Conservation (phyloP, 495 filamentous ascomycete genomes). For the Podospora comata region DNA sequence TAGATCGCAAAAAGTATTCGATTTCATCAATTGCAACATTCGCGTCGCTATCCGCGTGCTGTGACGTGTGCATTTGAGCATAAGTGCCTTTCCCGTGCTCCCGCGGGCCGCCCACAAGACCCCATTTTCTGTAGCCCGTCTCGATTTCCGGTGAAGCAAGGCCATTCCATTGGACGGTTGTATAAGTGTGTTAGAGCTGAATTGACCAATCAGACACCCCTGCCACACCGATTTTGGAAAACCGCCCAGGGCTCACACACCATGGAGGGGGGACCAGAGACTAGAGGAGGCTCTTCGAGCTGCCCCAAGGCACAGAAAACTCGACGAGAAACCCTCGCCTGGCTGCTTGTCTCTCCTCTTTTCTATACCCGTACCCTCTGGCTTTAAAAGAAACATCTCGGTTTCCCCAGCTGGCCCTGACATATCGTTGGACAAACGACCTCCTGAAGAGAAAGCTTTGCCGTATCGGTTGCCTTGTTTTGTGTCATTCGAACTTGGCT, state of each 20-base stretch:
- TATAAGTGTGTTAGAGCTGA: background rate
- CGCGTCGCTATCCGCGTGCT: background rate
- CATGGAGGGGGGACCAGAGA: conserved; percentile 6
- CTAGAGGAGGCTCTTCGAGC: conserved; percentile 16
- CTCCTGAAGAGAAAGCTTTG: conserved; percentile 11
- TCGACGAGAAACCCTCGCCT: conserved; percentile 3
- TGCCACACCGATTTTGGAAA: conserved; percentile 13
- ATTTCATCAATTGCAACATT: background rate
- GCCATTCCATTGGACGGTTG: conserved; percentile 10
- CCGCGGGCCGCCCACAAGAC: background rate
- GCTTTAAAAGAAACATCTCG: conserved; percentile 11
- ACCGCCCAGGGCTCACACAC: background rate
- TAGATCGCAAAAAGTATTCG: background rate
- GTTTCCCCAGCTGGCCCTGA: conserved; percentile 12
- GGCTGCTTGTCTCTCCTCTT: conserved; percentile 15
- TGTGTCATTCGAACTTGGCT: conserved; percentile 13
- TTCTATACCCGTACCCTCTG: conserved; percentile 1
- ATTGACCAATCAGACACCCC: conserved; percentile 23
- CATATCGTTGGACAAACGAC: conserved; percentile 14
- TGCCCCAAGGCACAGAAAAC: conserved; percentile 18
- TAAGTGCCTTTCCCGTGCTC: background rate
- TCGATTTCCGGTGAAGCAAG: conserved; percentile 14
- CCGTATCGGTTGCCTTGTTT: conserved; percentile 22
- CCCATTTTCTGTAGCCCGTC: conserved; percentile 10
- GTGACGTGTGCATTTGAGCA: background rate